Evolutionary conservation across 208 protist species (phyloP), one percentile per base, ranked within the genome.

Genomic region (Naegleria gruberi): DNA sequence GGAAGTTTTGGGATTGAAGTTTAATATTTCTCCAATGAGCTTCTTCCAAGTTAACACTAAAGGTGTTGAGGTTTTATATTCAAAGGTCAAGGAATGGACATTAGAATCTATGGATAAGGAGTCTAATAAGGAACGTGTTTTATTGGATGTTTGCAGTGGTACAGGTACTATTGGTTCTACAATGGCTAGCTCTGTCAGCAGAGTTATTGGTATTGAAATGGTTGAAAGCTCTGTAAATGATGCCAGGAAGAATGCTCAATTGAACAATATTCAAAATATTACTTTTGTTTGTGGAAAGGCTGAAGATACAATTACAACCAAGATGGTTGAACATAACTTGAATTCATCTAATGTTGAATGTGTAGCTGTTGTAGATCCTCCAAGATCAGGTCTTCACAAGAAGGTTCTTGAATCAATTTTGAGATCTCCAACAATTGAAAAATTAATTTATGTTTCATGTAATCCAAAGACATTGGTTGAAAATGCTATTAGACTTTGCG

Each of bases 41-140:
- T 99, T 99, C 91, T 99, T 99, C 91, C 98, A 99, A 93, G 96
- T 98, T 0, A 99, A 99, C 93, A 98, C 94, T 4, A 91, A 93
- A 12, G 96, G 94, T 45, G 95, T 96, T 88, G 96, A 98, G 82
- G 34, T 91, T 4, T 92, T 99, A 91, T 94, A 98, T 45, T 84
- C 90, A 30, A 95, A 94, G 85, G 93, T 44, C 42, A 55, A 42
- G 34, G 73, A 51, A 45, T 82, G 73, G 74, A n/a, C 73, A 3
- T 30, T 47, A 40, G 26, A 43, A 19, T 30, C 41, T 37, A 41
- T n/a, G 23, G 51, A 82, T 74, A 34, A 17, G 8, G 77, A 51
- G 7, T 92, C 97, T 7, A 91, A 34, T 19, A 15, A 92, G 30
- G 65, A 94, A 55, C 97, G 94, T 40, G 94, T 95, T 23, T 93